Evolutionary conservation across 1,284 basidiomycete genomes (phyloP).

Genomic region (Wallemia ichthyophaga): DNA sequence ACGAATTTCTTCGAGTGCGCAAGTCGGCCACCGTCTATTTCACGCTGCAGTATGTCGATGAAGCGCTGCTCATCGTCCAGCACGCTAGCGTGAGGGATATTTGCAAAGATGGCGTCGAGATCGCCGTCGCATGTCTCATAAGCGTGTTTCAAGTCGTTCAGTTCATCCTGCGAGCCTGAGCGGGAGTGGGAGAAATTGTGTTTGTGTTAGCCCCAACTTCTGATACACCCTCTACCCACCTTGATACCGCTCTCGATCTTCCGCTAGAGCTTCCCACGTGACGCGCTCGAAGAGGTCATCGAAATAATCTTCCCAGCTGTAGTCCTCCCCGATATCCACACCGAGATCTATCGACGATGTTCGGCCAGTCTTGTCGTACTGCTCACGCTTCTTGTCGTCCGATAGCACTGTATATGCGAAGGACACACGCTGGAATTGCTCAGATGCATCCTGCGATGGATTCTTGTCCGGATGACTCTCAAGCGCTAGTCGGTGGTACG

Average conservation of each 20-base stretch:
- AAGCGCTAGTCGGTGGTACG: neutral
- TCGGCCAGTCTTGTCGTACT: constrained; percentile 52
- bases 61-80: constrained; percentile 51
- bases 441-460: constrained; percentile 7
- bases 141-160: constrained; percentile 38
- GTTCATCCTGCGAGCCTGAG: constrained; percentile 52
- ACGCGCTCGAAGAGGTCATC: constrained; percentile 58
- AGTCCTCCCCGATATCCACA: constrained; percentile 25
- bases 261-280: constrained; percentile 51
- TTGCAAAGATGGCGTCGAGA: constrained; percentile 43
- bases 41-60: constrained; percentile 31
- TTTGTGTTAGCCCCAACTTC: too few relatives aligned
- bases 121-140: constrained; percentile 37
- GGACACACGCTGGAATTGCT: constrained; percentile 57
- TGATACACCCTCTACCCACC: too few relatives aligned
- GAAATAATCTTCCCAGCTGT: constrained; percentile 75
- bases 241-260: constrained; percentile 72
- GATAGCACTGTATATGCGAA: constrained; percentile 64
- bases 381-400: constrained; percentile 37
- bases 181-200: too few relatives aligned
- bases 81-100: constrained; percentile 50
- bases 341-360: constrained; percentile 21
- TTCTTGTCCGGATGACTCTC: constrained; percentile 7
- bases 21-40: constrained; percentile 32
- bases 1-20: constrained; percentile 33